Evolutionary conservation across 371 early-diverging fungal genomes (phyloP).

Genomic region (Chytridiales sp.): DNA sequence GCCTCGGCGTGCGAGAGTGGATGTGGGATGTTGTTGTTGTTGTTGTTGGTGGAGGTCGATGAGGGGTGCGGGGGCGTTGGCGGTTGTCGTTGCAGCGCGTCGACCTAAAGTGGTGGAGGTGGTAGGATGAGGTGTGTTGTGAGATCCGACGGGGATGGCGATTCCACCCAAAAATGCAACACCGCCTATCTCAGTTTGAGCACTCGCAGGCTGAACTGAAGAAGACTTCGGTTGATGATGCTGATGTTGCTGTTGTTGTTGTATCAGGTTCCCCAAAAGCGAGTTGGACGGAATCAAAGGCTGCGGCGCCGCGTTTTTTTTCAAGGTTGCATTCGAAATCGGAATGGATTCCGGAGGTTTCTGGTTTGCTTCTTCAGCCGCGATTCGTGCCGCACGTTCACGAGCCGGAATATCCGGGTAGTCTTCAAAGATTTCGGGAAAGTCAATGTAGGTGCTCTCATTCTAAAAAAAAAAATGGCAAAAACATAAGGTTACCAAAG

Average conservation of each 20-base stretch:
- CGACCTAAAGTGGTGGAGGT: constrained; percentile 1
- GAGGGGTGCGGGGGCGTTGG: constrained; percentile 4
- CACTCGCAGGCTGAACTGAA: too few species aligned
- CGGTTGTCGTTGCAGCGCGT: background rate
- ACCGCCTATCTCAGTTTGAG: too few species aligned
- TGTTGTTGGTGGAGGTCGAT: too few species aligned
- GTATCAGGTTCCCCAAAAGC: constrained; percentile 4
- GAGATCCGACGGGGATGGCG: background rate
- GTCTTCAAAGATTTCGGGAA: constrained; percentile 42
- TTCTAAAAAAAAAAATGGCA: constrained; percentile 18
- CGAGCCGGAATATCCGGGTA: constrained; percentile 33
- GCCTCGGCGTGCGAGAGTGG: too few species aligned
- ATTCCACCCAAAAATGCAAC: background rate
- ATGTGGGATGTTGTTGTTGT: too few species aligned
- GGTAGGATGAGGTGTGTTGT: background rate
- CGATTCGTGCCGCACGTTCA: constrained; percentile 11
- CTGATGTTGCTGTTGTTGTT: constrained; percentile 5
- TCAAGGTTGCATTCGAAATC: background rate
- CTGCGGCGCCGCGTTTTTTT: background rate
- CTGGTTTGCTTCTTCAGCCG: constrained; percentile 9
- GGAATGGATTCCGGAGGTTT: background rate
- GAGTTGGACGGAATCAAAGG: constrained; percentile 1
- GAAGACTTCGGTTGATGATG: too few species aligned
- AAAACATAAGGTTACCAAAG: background rate
- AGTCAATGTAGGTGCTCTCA: constrained; percentile 37